Conservation (phyloP, 768 basidiomycete genomes). For the Cubamyces lactineus region DNA sequence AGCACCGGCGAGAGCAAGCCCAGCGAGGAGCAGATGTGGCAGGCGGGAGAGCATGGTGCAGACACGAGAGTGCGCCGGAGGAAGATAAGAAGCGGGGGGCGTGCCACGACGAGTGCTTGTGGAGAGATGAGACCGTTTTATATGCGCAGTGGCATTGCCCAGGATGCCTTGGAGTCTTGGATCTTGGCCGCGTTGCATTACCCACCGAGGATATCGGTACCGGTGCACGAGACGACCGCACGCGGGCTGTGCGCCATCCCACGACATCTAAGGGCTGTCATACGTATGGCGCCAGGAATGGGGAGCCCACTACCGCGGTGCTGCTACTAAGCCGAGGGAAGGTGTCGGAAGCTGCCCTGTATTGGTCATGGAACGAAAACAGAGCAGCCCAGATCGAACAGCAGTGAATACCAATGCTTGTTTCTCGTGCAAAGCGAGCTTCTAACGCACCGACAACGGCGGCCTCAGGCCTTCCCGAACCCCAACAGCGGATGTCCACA, state of each 20-base stretch:
- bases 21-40: slow-evolving; percentile 14
- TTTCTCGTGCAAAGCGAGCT: background rate
- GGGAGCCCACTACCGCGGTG: background rate
- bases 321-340: background rate
- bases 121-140: background rate
- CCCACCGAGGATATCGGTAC: background rate
- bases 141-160: slow-evolving; percentile 8
- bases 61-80: background rate
- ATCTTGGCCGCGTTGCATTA: background rate
- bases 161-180: background rate
- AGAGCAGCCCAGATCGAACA: background rate
- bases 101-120: background rate
- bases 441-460: slow-evolving; percentile 10
- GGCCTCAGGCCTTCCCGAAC: background rate
- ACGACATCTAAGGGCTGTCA: slow-evolving; percentile 7
- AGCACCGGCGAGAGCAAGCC: slow-evolving; percentile 10
- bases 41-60: slow-evolving; percentile 15
- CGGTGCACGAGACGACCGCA: background rate
- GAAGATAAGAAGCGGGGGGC: background rate
- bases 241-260: slow-evolving; percentile 7
- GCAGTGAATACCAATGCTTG: background rate
- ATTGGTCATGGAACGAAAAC: slow-evolving; percentile 4
- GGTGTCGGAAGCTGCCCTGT: background rate
- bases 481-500: background rate
- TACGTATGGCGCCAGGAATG: background rate